Evolutionary conservation across 257 asterid genomes (phyloP), one percentile per base, ranked within the genome.

Genomic region (Solanum bulbocastanum): DNA sequence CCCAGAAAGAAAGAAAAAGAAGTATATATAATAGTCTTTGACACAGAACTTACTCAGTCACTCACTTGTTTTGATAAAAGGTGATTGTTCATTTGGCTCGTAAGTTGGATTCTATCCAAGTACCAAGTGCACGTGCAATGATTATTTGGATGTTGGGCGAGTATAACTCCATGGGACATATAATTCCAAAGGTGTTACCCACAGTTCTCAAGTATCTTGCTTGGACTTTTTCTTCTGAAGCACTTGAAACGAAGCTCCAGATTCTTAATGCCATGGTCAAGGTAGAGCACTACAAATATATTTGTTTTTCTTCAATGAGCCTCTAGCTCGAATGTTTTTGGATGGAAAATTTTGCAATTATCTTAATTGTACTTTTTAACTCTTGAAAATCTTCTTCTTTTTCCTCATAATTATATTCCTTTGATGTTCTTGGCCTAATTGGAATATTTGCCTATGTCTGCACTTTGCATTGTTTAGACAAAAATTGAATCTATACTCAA

Each of bases 141-240:
- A 93, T 97, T 69, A 93, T 96, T 89, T 97, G 99, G 99, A 94
- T 97, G 98, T 84, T 97, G 92, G 99, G 99, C 27, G 98, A 97
- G 89, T 95, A 94, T 89, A 88, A 92, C 94, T 88, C 89, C 89
- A 79, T 91, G 79, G 99, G 98, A 82, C 58, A 39, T 87, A 89
- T 92, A 87, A 93, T 94, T 87, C 90, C 95, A 85, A 97, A 93
- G 90, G 89, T 96, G 92, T 88, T 94, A 72, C 96, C 97, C 84
- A 91, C 93, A 60, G 90, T 96, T 32, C 91, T 95, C 83, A 91
- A 90, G 90, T 94, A 95, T 93, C 95, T 96, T 89, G 98, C 98
- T 20, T 88, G 90, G 88, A 91, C 96, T 90, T 96, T 94, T 92
- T 89, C 91, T 87, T 87, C 89, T 85, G 99, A 96, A 92, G 94